Evolutionary conservation across 805 yeast species (phyloP), one percentile per base, ranked within the genome.

Genomic region (Barnettozyma sp.): DNA sequence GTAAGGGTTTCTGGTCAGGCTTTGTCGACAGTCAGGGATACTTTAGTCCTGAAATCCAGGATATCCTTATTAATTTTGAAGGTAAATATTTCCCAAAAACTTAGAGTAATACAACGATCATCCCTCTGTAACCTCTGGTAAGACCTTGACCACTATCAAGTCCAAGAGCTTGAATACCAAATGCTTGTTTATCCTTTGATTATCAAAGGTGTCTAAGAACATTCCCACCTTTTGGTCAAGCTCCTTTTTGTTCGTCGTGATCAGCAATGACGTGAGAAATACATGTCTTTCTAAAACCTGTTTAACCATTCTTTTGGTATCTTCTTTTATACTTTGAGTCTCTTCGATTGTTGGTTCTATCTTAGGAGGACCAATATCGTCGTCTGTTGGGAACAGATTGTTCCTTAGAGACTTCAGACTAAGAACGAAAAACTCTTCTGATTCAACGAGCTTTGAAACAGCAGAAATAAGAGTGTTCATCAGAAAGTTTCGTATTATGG

Each of bases 341-440:
- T 68, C 71, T 16, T 52, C 60, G 1, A 50, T 56, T 9, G 54
- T 50, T 1, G 78, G 76, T n/a, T 59, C 54, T 3, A 56, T 46
- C 16, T 69, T 48, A 5, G 70, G 60, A 4, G 71, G 70, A 0
- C 77, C 77, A 68, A 73, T 63, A n/a, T 51, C 50, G 12, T 64
- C 68, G 47, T 72, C 74, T 18, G 52, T 54, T 3, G 78, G 76
- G 40, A 71, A 72, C n/a, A 71, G 42, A 21, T 56, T 49, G 21
- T 54, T 50, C 35, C 76, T 50, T 3, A 61, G 42, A 11, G 48
- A 43, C n/a, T 45, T 44, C 6, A 69, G 20, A 4, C 54, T 30
- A 2, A 36, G 36, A 2, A 49, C 46, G 10, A 50, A 38, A 8
- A 51, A 41, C 3, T 41, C 22, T 7, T 48, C 47, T 14, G 46